phyloP scores from a whole-genome alignment of 2,329 filamentous ascomycete genomes.

The Claviceps sp. region DNA sequence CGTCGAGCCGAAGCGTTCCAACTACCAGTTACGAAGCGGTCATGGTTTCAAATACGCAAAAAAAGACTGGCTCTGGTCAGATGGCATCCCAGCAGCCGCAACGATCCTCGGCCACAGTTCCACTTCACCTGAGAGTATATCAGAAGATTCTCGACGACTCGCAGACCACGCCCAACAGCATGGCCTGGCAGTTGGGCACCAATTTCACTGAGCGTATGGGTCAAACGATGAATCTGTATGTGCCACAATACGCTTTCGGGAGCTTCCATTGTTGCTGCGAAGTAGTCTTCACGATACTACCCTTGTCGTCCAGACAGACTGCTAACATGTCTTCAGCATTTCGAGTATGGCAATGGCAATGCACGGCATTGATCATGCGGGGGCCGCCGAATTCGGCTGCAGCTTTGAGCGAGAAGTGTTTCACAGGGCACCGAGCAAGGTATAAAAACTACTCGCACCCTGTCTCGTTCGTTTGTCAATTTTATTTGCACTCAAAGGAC shows the following conservation, averaged over 20 bases:
- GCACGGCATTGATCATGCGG: constrained; percentile 25
- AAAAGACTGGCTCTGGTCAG: no score
- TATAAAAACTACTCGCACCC: constrained; percentile 10
- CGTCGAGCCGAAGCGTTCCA: no score
- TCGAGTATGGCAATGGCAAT: constrained; percentile 36
- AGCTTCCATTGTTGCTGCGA: not conserved
- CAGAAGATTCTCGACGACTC: no score
- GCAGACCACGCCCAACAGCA: no score
- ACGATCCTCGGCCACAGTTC: no score
- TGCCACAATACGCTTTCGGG: not conserved
- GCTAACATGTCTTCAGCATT: constrained; percentile 24
- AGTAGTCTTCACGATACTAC: not conserved
- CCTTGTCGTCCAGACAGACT: not conserved
- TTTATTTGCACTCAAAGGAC: not conserved
- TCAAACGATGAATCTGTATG: no score
- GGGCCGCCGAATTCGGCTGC: constrained; percentile 28
- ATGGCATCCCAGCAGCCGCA: no score
- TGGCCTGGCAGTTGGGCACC: no score
- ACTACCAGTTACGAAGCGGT: no score
- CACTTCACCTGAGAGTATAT: no score
- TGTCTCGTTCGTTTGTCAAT: not conserved
- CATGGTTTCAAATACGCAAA: no score
- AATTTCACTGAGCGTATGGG: no score
- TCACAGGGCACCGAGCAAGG: constrained; percentile 32
- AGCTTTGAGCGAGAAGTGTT: constrained; percentile 36